Evolutionary conservation across 176 grass and related monocot species (phyloP).

Genomic region (Carex parvula): DNA sequence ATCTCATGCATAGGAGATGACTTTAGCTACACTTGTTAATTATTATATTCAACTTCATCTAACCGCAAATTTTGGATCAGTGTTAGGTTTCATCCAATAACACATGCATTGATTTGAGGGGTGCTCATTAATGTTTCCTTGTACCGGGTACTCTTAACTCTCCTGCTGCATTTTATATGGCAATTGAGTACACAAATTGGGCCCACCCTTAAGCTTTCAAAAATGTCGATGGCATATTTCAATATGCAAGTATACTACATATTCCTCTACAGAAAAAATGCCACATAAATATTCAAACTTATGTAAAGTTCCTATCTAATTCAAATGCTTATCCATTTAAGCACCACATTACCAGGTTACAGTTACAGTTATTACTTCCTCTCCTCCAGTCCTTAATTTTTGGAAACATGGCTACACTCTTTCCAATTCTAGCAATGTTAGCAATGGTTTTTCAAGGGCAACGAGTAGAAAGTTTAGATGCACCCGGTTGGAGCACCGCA

Average conservation of each 20-base stretch:
- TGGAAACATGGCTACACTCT: not conserved
- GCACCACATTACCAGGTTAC: slow-evolving; percentile 6
- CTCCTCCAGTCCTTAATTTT: not conserved
- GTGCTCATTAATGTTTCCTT: not conserved
- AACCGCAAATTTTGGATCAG: slow-evolving; percentile 21
- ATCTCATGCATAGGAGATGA: slow-evolving; percentile 23
- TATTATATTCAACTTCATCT: slow-evolving; percentile 2
- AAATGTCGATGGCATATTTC: not conserved
- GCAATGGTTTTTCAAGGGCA: slow-evolving; percentile 15
- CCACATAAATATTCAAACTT: not conserved
- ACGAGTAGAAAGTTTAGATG: not conserved
- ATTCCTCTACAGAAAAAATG: not conserved
- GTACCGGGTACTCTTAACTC: not conserved
- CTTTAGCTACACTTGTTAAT: not conserved
- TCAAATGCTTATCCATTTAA: not conserved
- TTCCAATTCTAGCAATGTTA: not conserved
- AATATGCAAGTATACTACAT: not conserved
- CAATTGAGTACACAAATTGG: not conserved
- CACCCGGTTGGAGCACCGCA: not conserved
- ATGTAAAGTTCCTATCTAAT: not conserved
- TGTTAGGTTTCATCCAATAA: not conserved
- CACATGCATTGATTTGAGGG: not conserved
- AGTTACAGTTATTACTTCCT: not conserved
- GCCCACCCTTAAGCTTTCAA: not conserved
- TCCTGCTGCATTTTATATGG: not conserved